A percentile compares a stretch with the other conserved stretches of the same genome.
These are phyloP conservation scores for Quillaja saponaria DNA, from an alignment of 306 rosid species.

Conservation along the genomic window DNA sequence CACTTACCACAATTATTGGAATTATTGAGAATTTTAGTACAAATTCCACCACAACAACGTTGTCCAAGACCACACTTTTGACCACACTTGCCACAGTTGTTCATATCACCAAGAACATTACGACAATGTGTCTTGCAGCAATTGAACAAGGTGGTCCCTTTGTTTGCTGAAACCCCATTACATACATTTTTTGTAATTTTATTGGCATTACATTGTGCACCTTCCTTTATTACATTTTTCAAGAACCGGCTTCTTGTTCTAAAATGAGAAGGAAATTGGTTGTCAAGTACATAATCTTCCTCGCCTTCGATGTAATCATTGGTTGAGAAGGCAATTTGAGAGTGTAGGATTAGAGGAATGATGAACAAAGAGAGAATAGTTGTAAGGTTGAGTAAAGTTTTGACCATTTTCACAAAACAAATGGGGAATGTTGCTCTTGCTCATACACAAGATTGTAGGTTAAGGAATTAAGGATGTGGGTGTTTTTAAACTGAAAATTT, in stretches of 20 bases:
- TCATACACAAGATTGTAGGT: background rate
- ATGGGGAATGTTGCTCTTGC: background rate
- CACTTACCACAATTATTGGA: constrained; percentile 62
- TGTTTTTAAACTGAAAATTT: too few relatives aligned
- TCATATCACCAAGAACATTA: constrained; percentile 55
- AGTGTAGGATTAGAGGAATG: constrained; percentile 18
- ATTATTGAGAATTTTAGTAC: constrained; percentile 39
- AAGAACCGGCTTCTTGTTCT: constrained; percentile 57
- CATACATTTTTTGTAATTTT: constrained; percentile 37
- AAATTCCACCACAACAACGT: constrained; percentile 55
- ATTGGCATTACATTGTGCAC: constrained; percentile 30
- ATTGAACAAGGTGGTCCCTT: constrained; percentile 49
- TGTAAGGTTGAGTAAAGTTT: constrained; percentile 38
- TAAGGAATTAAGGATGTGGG: too few relatives aligned
- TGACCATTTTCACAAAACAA: constrained; percentile 39
- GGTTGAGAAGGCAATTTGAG: constrained; percentile 34
- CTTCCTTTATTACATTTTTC: constrained; percentile 46
- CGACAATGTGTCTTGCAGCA: constrained; percentile 77
- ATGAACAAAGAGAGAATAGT: constrained; percentile 46
- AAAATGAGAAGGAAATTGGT: constrained; percentile 23
- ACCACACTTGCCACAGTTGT: constrained; percentile 58
- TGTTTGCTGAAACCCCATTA: constrained; percentile 57
- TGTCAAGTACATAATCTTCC: constrained; percentile 43
- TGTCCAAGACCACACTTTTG: constrained; percentile 51
- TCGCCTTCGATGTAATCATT: constrained; percentile 16